These are phyloP conservation scores for Wickerhamiella qilinensis DNA, from an alignment of 805 yeast species.

Conservation along the genomic window DNA sequence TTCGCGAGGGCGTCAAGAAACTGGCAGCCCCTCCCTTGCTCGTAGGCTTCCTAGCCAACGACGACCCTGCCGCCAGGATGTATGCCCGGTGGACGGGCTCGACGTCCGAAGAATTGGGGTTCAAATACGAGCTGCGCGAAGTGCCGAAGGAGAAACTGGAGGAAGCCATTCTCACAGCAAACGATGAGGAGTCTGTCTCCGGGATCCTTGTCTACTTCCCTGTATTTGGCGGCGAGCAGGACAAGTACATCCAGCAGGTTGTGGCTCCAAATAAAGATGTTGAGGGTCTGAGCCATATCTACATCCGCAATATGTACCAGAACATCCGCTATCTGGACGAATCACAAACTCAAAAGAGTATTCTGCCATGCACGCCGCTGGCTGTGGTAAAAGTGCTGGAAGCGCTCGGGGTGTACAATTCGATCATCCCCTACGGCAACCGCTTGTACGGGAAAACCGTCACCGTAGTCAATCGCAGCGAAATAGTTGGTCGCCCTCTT, in stretches of 20 bases:
- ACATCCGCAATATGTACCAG: conserved; percentile 89
- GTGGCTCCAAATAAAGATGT: conserved; percentile 87
- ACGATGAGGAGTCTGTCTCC: conserved; percentile 54
- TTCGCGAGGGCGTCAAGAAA: conserved; percentile 36
- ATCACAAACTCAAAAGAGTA: conserved; percentile 51
- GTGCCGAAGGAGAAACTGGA: conserved; percentile 74
- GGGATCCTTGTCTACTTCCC: conserved; percentile 98
- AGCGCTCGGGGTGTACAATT: conserved; percentile 74
- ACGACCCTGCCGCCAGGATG: conserved; percentile 88
- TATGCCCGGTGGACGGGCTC: conserved; percentile 94
- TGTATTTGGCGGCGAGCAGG: conserved; percentile 88
- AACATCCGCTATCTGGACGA: conserved; percentile 72
- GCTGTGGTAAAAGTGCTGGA: conserved; percentile 90
- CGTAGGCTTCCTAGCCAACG: conserved; percentile 84
- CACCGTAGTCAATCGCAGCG: conserved; percentile 82
- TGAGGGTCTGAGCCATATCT: conserved; percentile 83
- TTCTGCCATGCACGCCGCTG: conserved; percentile 90
- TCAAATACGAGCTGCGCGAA: conserved; percentile 60
- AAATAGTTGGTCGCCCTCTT: conserved; percentile 92
- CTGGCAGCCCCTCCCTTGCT: conserved; percentile 50
- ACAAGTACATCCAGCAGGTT: conserved; percentile 87
- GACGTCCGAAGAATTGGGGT: conserved; percentile 75
- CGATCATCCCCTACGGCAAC: conserved; percentile 71
- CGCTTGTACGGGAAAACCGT: conserved; percentile 85
- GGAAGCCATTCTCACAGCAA: conserved; percentile 67